Percentiles rank a stretch among this genome's conserved stretches.
phyloP scores from a whole-genome alignment of 2,329 filamentous ascomycete genomes.

The Aschersonia sp. region DNA sequence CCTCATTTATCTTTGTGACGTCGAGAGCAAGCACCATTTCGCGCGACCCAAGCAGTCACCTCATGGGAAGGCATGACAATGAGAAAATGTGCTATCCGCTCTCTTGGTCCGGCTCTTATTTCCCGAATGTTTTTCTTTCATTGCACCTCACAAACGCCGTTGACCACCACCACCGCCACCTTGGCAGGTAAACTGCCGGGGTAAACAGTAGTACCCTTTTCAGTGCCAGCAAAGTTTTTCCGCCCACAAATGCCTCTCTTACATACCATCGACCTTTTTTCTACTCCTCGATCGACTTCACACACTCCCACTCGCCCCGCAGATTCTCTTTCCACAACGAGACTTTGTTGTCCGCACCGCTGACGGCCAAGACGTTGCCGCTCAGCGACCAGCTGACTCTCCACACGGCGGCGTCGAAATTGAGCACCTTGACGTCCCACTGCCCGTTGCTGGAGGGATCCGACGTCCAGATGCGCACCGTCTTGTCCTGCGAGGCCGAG shows the following conservation, averaged over 20 bases:
- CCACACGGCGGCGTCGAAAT: slow-evolving; percentile 85
- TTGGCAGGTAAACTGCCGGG: too few species aligned
- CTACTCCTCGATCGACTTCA: slow-evolving; percentile 90
- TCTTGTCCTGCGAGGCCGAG: slow-evolving; percentile 90
- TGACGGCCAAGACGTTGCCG: slow-evolving; percentile 89
- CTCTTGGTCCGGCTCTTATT: too few species aligned
- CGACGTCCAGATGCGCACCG: slow-evolving; percentile 90
- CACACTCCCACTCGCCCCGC: slow-evolving; percentile 89
- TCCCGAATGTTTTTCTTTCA: too few species aligned
- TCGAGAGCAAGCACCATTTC: too few species aligned
- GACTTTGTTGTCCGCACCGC: slow-evolving; percentile 90
- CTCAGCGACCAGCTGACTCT: slow-evolving; percentile 95
- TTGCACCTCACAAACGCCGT: too few species aligned
- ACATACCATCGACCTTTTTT: background rate
- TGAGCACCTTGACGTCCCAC: slow-evolving; percentile 75
- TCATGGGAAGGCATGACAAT: too few species aligned
- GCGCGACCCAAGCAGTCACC: too few species aligned
- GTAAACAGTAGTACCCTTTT: background rate
- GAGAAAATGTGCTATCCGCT: too few species aligned
- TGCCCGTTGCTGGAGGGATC: slow-evolving; percentile 46
- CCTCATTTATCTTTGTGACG: too few species aligned
- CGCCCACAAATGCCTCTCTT: background rate
- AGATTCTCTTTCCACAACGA: slow-evolving; percentile 98
- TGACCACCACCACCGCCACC: too few species aligned
- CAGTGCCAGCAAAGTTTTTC: background rate